Base-by-base conservation (phyloP, 2,329 filamentous ascomycete genomes). In the Ophidiomyces ophidiicola region DNA sequence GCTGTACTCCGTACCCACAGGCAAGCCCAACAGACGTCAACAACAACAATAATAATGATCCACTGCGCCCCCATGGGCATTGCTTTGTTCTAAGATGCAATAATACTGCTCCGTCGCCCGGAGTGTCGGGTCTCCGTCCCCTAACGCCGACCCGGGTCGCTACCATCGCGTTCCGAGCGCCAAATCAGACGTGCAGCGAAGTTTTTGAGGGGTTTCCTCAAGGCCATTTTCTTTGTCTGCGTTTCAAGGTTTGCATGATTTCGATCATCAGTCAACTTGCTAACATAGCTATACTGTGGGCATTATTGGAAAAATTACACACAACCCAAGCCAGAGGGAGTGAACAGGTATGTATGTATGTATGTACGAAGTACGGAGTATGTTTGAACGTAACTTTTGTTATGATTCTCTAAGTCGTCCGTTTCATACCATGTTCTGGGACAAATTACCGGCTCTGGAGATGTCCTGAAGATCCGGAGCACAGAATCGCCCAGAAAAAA, bases 61-160 rank as follows among this genome's bases (percentile, higher is more conserved):
- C 18, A 31, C 35, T 10, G 26, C 17, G n/a, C n/a, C n/a, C 2
- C 36, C 36, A 17, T 32, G 26, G 19, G 8, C n/a, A 5, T 18
- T 6, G 14, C 8, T 32, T 15, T 19, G 19, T 14, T 10, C 20
- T 12, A 23, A 32, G 30, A 28, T 19, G 29, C 32, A 28, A 28
- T 18, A 11, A 28, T 20, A 28, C n/a, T 21, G 29, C 33, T 33
- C 37, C 30, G 21, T 23, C 21, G 15, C 14, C 37, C 37, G 33
- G 37, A 33, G 11, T 33, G 37, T 33, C 30, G 37, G 35, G 19
- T 31, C n/a, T n/a, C n/a, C n/a, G n/a, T 31, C 35, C 24, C 17
- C 25, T 20, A 11, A 12, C 14, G 25, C 8, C 10, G 14, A 29
- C 2, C 15, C 4, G n/a, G n/a, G 3, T n/a, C 15, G 8, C 20